Evolutionary conservation across 768 basidiomycete species (phyloP), one percentile per base, ranked within the genome.

Genomic region (Leucocoprinus birnbaumii): DNA sequence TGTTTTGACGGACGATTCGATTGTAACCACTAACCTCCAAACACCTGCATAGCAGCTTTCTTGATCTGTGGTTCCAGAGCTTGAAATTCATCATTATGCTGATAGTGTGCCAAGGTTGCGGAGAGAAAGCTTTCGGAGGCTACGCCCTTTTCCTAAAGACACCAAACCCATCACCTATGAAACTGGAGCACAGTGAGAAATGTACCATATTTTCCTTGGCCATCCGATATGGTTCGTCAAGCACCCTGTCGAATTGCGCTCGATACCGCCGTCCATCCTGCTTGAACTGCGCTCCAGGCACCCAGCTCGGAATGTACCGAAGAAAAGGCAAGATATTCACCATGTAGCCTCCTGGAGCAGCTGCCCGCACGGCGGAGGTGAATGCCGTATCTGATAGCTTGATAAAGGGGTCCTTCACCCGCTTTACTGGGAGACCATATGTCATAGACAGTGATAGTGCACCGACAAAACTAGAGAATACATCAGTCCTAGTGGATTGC

Each of bases 131-230:
- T 5, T 31, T 31, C 31, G 5, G 5, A 11, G 31, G 6, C 31
- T 5, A 31, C 31, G 11, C 31, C 31, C 11, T 31, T 11, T 5
- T 31, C 31, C 31, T 31, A n/a, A 31, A 31, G 31, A 31, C 5
- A 31, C 6, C 5, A 31, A 31, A 5, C 31, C 31, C 31, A 11
- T 5, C 11, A 31, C 5, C 6, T 31, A 31, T 31, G 31, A 31
- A 31, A 31, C 5, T 5, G 31, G 31, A 31, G 6, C 55, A 43
- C 27, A 61, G 49, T 27, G 64, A 64, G 0, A 62, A 62, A 35
- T 25, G 21, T 16, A 53, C 51, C 42, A 34, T 35, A 4, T 21
- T 53, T n/a, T 53, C 37, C 22, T 34, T 16, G 6, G 41, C 21
- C 34, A 10, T 22, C 19, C 37, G 27, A 19, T 27, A 53, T 7